Percentiles rank a stretch among this genome's conserved stretches.
Conservation (phyloP, 305 asterid genomes). For the Fraxinus ornus region DNA sequence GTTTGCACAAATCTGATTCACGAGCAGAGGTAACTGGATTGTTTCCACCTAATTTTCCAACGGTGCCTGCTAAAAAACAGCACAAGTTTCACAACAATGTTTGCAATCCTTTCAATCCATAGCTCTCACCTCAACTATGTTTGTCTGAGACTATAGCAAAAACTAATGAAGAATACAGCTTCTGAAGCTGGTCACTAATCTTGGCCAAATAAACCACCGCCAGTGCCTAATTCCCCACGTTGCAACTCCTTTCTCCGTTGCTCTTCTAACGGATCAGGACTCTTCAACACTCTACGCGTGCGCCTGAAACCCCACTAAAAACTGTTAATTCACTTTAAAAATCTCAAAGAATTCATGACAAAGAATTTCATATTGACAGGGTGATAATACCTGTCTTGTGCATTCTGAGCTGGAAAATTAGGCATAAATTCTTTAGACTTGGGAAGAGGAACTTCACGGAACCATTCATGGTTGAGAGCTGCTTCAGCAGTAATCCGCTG, state of each 20-base stretch:
- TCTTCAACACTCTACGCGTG: slow-evolving; percentile 56
- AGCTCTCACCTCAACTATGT: not conserved
- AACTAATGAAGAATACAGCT: not conserved
- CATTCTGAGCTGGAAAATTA: slow-evolving; percentile 87
- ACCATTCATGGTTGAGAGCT: slow-evolving; percentile 86
- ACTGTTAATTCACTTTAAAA: not conserved
- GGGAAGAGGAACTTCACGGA: slow-evolving; percentile 82
- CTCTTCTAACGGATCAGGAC: slow-evolving; percentile 89
- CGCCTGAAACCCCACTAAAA: slow-evolving; percentile 43
- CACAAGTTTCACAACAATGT: not conserved
- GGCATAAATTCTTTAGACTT: slow-evolving; percentile 93
- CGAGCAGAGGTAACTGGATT: not conserved
- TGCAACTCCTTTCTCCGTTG: slow-evolving; percentile 70
- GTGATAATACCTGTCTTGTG: slow-evolving; percentile 63
- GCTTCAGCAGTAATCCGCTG: slow-evolving; percentile 79
- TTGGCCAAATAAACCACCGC: slow-evolving; percentile 38
- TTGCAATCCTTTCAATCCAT: not conserved
- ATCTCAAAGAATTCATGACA: not conserved
- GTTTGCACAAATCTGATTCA: not conserved
- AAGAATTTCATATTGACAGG: not conserved
- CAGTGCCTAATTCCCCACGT: slow-evolving; percentile 64
- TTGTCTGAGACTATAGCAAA: not conserved
- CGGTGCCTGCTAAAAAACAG: not conserved
- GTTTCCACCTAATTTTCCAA: not conserved
- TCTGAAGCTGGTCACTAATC: not conserved